Evolutionary conservation across 768 basidiomycete species (phyloP), one percentile per base, ranked within the genome.

Genomic region (Suillus subluteus): DNA sequence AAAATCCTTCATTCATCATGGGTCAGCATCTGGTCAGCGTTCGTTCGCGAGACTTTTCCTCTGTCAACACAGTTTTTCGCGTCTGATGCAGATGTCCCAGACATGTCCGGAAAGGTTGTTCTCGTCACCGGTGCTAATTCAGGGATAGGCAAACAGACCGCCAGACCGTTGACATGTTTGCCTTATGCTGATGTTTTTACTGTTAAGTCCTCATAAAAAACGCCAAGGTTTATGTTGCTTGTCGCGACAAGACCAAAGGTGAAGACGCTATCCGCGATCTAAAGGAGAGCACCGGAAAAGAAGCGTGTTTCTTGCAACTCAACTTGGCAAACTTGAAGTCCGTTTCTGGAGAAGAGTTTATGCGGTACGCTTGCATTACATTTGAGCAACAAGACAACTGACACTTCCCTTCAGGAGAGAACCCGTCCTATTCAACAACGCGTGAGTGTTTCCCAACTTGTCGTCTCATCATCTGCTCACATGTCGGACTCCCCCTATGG

Each of bases 191-290:
- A 63, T 41, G 11, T n/a, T 15, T 35, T n/a, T 16, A 48, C 23
- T 13, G 18, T 6, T 37, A 84, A 81, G 80, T 74, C 18, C 74
- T 86, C 5, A 63, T 66, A 3, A 81, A 82, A 65, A 80, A 83
- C 66, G 86, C 85, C 8, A 84, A 80, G 59, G 86, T 88, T 1
- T 87, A 87, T 68, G 68, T 87, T 26, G 83, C 82, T 1, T 74
- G 78, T 18, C 78, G 86, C 2, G 79, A 72, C 62, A 62, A 76
- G 58, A 71, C 72, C 21, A 86, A 80, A 62, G 80, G 78, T 0
- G 68, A 74, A 12, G 69, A 65, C 8, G 83, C 81, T 3, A 82
- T 86, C 41, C 67, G 70, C 9, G 76, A 82, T 3, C 72, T 87
- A 40, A 78, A 79, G 44, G 66, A 70, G 18, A 67, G 75, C 64